These are phyloP conservation scores for Solanum raphanifolium DNA, from an alignment of 257 asterid genomes.

Conservation along the genomic window DNA sequence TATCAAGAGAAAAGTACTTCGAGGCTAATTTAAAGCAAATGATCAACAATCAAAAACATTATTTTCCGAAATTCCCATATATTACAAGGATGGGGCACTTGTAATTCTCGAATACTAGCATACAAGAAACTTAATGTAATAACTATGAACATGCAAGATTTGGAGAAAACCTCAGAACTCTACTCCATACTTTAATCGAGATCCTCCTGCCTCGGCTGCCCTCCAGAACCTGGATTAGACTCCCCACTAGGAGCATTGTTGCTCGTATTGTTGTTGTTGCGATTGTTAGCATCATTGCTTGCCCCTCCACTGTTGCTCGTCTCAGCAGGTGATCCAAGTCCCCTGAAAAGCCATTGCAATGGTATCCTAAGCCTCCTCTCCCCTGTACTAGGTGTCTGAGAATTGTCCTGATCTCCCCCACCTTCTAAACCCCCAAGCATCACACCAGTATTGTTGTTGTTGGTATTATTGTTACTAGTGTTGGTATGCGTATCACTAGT, in stretches of 20 bases:
- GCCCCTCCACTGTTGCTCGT: constrained; percentile 48
- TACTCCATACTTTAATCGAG: constrained; percentile 42
- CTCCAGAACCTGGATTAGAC: constrained; percentile 29
- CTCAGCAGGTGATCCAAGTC: constrained; percentile 51
- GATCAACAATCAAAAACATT: neutral
- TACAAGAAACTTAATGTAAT: neutral
- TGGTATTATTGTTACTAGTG: constrained; percentile 2
- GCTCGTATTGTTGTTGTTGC: neutral
- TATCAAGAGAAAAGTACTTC: neutral
- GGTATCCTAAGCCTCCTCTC: constrained; percentile 68
- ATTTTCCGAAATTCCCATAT: constrained; percentile 1
- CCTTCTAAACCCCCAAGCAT: constrained; percentile 25
- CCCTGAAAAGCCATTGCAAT: constrained; percentile 59
- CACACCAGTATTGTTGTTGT: constrained; percentile 7
- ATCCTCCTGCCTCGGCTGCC: constrained; percentile 62
- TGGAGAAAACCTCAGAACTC: neutral
- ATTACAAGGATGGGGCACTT: neutral
- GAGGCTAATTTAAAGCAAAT: neutral
- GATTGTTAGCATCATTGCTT: constrained; percentile 6
- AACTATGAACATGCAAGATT: neutral
- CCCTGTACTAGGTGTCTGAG: constrained; percentile 37
- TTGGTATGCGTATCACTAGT: neutral
- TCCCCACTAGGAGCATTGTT: constrained; percentile 12
- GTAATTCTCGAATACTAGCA: neutral
- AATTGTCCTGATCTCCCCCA: constrained; percentile 25